Percentiles rank a stretch among this genome's conserved stretches.
phyloP scores from a whole-genome alignment of 2,329 filamentous ascomycete species.

The Xylariomycetidae sp. region DNA sequence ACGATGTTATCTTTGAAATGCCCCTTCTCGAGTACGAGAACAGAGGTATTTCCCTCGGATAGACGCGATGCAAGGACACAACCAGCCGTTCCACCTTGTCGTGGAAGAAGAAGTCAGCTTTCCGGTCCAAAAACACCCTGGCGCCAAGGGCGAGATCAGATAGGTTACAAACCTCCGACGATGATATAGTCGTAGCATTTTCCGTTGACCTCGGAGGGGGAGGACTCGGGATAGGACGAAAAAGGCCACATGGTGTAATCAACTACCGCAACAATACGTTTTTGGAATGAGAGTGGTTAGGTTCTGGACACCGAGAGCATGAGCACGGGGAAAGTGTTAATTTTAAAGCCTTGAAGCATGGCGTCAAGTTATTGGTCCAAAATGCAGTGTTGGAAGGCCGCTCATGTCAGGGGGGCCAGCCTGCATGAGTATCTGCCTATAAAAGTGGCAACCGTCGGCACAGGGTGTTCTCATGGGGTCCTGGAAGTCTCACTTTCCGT shows the following conservation, averaged over 20 bases:
- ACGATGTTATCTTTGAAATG: conserved; percentile 21
- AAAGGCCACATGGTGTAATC: conserved; percentile 22
- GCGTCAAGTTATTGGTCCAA: no score
- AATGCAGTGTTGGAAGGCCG: no score
- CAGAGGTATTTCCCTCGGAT: conserved; percentile 29
- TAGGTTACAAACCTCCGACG: conserved; percentile 28
- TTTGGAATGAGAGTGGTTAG: no score
- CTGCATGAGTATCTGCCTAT: no score
- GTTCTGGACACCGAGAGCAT: no score
- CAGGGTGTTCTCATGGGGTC: no score
- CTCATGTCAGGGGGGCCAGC: no score
- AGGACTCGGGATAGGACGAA: conserved; percentile 17
- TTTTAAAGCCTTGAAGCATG: no score
- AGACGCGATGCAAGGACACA: conserved; percentile 41
- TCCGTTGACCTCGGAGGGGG: conserved; percentile 16
- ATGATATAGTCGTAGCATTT: conserved; percentile 39
- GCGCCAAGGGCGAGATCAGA: background rate
- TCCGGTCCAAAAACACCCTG: background rate
- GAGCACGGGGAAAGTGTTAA: no score
- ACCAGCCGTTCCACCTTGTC: conserved; percentile 41
- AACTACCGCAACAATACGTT: no score
- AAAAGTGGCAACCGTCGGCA: no score
- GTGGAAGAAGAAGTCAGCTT: conserved; percentile 12
- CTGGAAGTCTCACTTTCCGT: no score
- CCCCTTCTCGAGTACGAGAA: conserved; percentile 34